Conservation (phyloP, 179 eudicot genomes). For the Amaranthus tricolor region DNA sequence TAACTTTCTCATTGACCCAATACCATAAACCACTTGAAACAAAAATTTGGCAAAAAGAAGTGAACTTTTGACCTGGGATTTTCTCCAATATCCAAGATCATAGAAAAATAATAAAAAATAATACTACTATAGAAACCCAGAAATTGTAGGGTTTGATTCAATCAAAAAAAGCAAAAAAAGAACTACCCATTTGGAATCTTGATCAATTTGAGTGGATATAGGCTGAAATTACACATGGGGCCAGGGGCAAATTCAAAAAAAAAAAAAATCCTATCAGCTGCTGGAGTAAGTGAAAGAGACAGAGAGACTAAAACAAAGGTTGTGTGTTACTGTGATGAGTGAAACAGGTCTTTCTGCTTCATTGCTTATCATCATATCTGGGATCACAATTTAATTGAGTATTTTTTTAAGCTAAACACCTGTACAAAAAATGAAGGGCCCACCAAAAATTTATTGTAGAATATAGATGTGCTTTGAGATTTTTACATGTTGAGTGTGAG, state of each 20-base stretch:
- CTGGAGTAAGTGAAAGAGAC: conserved; percentile 16
- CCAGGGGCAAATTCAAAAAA: too few relatives aligned
- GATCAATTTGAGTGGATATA: conserved; percentile 41
- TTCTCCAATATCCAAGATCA: background rate
- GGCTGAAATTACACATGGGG: conserved; percentile 15
- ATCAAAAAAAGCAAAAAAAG: background rate
- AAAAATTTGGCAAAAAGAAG: background rate
- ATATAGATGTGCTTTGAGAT: background rate
- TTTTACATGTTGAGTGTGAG: background rate
- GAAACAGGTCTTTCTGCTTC: conserved; percentile 4
- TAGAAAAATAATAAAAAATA: background rate
- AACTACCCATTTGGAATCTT: conserved; percentile 36
- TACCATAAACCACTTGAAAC: background rate
- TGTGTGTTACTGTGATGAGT: background rate
- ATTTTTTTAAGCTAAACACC: background rate
- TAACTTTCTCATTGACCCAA: background rate
- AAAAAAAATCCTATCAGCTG: background rate
- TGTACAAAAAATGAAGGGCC: background rate
- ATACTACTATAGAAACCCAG: conserved; percentile 15
- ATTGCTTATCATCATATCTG: background rate
- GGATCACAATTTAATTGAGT: background rate
- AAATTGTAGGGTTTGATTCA: conserved; percentile 20
- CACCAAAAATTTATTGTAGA: background rate
- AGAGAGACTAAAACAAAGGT: background rate
- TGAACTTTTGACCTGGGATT: conserved; percentile 4